phyloP scores from a whole-genome alignment of 192 early-diverging fungal species.

The Umbelopsis sp. region DNA sequence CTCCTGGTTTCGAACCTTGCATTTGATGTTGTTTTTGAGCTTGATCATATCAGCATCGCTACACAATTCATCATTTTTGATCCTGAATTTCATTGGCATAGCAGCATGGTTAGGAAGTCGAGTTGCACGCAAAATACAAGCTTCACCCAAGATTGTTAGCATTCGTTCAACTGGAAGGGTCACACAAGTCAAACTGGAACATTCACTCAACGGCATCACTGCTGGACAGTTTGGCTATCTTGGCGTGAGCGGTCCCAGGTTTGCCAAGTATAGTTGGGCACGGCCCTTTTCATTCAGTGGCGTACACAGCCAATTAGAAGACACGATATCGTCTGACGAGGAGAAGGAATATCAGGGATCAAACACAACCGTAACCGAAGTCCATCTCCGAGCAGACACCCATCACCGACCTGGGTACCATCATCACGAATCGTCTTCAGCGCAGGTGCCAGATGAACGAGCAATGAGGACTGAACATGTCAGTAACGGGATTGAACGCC shows the following conservation, averaged over 20 bases:
- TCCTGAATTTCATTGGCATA: background rate
- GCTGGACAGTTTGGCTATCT: constrained; percentile 13
- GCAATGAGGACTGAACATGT: background rate
- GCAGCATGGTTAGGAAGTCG: background rate
- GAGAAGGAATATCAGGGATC: background rate
- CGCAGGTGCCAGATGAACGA: background rate
- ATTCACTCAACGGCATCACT: background rate
- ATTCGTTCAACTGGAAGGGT: background rate
- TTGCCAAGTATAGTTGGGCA: background rate
- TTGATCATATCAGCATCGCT: background rate
- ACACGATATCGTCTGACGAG: background rate
- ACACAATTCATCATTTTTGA: background rate
- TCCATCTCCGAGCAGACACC: background rate
- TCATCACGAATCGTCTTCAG: constrained; percentile 9
- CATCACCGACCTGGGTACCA: constrained; percentile 2
- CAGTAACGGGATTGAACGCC: background rate
- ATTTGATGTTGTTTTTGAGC: background rate
- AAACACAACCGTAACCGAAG: background rate
- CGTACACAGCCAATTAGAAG: background rate
- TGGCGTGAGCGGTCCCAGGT: background rate
- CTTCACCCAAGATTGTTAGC: background rate
- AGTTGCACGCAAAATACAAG: background rate
- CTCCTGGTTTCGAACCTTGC: background rate
- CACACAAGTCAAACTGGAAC: background rate
- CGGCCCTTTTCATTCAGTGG: constrained; percentile 9